These are phyloP conservation scores for Prunus mira DNA, from an alignment of 306 rosid species.

Conservation along the genomic window DNA sequence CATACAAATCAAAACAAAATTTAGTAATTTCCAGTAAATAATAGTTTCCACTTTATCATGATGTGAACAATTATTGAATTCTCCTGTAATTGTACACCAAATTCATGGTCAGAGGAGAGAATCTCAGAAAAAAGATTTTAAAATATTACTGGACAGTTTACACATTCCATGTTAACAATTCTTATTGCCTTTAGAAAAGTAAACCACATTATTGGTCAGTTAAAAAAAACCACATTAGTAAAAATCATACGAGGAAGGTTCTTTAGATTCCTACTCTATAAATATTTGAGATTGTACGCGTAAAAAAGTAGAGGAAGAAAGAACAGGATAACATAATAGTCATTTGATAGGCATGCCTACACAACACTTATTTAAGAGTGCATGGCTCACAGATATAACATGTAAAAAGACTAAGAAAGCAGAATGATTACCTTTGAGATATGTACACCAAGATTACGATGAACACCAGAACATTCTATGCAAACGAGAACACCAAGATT, in stretches of 20 bases:
- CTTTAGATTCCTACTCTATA: neutral
- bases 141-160: neutral
- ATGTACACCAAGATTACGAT: constrained; percentile 98
- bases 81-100: neutral
- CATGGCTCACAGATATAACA: constrained; percentile 14
- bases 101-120: neutral
- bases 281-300: neutral
- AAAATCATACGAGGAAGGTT: neutral
- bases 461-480: constrained; percentile 98
- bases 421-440: constrained; percentile 73
- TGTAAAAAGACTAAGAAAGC: neutral
- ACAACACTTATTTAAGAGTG: neutral
- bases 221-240: neutral
- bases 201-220: neutral
- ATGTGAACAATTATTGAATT: neutral
- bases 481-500: constrained; percentile 99
- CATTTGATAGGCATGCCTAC: neutral
- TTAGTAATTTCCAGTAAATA: neutral
- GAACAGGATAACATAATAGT: neutral
- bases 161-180: neutral
- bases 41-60: neutral
- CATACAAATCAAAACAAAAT: neutral
- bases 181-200: neutral
- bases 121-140: neutral
- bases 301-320: neutral